Base-by-base conservation (phyloP, 75 land plant genomes). In the Isoetes taiwanensis region DNA sequence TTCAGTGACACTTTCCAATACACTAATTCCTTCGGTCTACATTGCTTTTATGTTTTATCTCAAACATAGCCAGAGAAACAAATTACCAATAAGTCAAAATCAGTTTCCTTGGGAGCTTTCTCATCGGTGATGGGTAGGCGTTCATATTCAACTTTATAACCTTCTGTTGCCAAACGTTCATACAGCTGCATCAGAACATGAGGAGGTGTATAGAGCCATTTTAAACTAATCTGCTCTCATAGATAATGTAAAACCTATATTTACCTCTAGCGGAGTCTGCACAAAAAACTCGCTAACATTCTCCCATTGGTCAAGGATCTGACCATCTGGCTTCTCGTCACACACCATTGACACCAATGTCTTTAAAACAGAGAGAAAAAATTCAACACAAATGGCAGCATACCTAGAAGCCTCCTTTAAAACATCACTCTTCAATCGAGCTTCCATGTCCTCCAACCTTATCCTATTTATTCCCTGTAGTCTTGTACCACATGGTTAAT, bases 241-340 rank as follows among this genome's bases (percentile, higher is more conserved):
- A n/a, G n/a, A n/a, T n/a, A n/a, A n/a, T n/a, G n/a, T n/a, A n/a
- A n/a, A n/a, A n/a, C n/a, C n/a, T n/a, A n/a, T 10, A 14, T 10
- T 24, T 69, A 91, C 97, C 88, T 91, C 89, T 41, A 81, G 68
- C 34, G 97, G 97, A 59, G 97, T 83, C 61, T 80, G 90, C 5
- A 91, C 71, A 31, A 85, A 86, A 57, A 74, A 73, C 41, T 38
- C 34, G 2, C 71, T 66, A 32, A 91, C 76, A 35, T 71, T 77
- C 67, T 91, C 97, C 97, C 97, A 91, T 52, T 83, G 95, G 72
- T 91, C 94, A 32, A 91, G 78, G 89, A 91, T 87, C 65, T 91
- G 97, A 59, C 97, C 97, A 81, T 83, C 88, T 58, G 95, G 97
- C 52, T 86, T 66, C 66, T 91, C 97, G 76, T 91, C 97, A 56